Evolutionary conservation across 1,284 basidiomycete genomes (phyloP).

Genomic region (Anthracocystis setariae): DNA sequence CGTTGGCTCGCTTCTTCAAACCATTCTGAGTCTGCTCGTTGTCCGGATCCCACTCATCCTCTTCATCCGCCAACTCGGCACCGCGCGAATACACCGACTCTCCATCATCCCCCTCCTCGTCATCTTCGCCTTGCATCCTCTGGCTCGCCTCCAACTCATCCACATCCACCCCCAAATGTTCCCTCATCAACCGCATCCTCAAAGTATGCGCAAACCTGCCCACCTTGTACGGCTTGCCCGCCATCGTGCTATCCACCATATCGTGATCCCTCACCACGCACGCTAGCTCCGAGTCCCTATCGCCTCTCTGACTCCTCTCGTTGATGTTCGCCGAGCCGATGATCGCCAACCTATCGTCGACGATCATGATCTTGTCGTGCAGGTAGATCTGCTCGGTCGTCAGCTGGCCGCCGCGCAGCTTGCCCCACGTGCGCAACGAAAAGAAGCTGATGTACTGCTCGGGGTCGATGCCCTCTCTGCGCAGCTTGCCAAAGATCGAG

Average conservation of each 20-base stretch:
- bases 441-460: slow-evolving; percentile 93
- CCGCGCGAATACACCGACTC: slow-evolving; percentile 9
- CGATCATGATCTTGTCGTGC: slow-evolving; percentile 78
- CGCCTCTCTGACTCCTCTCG: slow-evolving; percentile 92
- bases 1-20: slow-evolving; percentile 12
- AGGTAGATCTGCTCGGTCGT: slow-evolving; percentile 80
- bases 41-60: slow-evolving; percentile 80
- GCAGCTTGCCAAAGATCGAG: slow-evolving; percentile 88
- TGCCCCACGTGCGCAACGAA: slow-evolving; percentile 91
- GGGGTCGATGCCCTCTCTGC: slow-evolving; percentile 84
- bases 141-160: slow-evolving; percentile 76
- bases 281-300: slow-evolving; percentile 94
- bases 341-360: slow-evolving; percentile 95
- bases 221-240: slow-evolving; percentile 90
- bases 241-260: slow-evolving; percentile 91
- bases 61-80: slow-evolving; percentile 28
- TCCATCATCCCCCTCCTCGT: slow-evolving; percentile 10
- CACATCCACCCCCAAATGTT: slow-evolving; percentile 94
- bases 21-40: slow-evolving; percentile 73
- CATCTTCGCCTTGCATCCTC: slow-evolving; percentile 12
- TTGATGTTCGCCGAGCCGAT: slow-evolving; percentile 99
- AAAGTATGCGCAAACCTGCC: slow-evolving; percentile 95
- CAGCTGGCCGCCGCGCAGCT: slow-evolving; percentile 83
- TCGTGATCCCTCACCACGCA: slow-evolving; percentile 94
- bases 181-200: slow-evolving; percentile 91